Evolutionary conservation across 1,139 yeast genomes (phyloP).

Genomic region (Yamadazyma jaroonii): DNA sequence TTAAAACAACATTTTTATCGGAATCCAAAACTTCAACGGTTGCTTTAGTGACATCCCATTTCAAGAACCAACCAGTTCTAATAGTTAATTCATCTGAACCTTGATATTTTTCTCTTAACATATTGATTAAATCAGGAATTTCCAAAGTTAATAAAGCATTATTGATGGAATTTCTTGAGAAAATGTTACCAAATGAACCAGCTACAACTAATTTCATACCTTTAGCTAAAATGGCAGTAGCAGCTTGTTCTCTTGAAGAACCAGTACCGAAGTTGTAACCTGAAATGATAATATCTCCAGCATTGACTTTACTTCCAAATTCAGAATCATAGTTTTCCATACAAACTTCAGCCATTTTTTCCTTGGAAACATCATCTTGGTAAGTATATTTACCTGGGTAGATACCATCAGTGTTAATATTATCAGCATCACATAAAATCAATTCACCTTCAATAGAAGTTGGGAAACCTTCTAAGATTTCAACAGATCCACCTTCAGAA

Average conservation of each 20-base stretch:
- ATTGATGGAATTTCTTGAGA: conserved; percentile 92
- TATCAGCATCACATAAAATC: conserved; percentile 94
- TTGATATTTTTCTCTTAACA: conserved; percentile 67
- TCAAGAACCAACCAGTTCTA: conserved; percentile 91
- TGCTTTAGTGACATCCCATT: conserved; percentile 90
- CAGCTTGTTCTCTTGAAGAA: conserved; percentile 99
- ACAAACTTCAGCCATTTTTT: conserved; percentile 97
- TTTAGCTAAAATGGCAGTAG: conserved; percentile 91
- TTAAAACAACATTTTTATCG: conserved; percentile 60
- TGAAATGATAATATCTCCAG: conserved; percentile 86
- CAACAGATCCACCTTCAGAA: conserved; percentile 41
- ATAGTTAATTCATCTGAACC: conserved; percentile 69
- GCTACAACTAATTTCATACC: conserved; percentile 92
- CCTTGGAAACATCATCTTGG: conserved; percentile 92
- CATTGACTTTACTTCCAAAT: conserved; percentile 72
- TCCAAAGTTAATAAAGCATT: conserved; percentile 92
- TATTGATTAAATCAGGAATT: conserved; percentile 79
- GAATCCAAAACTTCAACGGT: conserved; percentile 74
- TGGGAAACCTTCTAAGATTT: conserved; percentile 88
- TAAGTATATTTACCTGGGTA: conserved; percentile 98
- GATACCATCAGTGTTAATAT: conserved; percentile 96
- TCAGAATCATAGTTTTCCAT: conserved; percentile 98
- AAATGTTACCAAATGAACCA: conserved; percentile 96
- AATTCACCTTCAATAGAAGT: conserved; percentile 84
- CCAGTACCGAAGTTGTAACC: conserved; percentile 98